A percentile compares a stretch with the other conserved stretches of the same genome.
Conservation (phyloP, 345 rosid species). For the Raphanus raphanistrum region DNA sequence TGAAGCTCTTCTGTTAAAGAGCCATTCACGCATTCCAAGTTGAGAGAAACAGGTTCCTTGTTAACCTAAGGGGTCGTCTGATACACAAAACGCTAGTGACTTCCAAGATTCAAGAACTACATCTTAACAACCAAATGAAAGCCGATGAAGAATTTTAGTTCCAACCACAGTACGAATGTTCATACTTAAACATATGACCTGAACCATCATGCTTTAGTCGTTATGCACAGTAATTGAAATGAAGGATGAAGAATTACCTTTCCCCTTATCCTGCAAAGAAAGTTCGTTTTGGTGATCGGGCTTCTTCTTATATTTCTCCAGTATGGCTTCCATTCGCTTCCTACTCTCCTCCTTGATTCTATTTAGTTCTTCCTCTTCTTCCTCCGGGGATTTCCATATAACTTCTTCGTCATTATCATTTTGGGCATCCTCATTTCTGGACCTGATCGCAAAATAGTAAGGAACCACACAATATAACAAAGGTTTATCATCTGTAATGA, state of each 20-base stretch:
- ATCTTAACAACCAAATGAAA: background rate
- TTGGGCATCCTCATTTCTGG: constrained; percentile 58
- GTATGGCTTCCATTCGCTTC: constrained; percentile 75
- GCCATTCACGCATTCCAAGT: background rate
- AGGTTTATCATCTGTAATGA: background rate
- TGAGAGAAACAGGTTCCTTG: background rate
- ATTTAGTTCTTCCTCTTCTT: constrained; percentile 78
- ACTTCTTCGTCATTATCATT: constrained; percentile 63
- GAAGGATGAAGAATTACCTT: constrained; percentile 42
- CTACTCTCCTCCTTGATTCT: constrained; percentile 93
- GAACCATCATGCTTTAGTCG: background rate
- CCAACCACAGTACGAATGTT: constrained; percentile 1
- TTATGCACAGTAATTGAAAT: background rate
- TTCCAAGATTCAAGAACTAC: background rate
- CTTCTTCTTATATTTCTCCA: constrained; percentile 71
- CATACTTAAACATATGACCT: constrained; percentile 11
- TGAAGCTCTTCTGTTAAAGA: background rate
- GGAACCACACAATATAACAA: constrained; percentile 3
- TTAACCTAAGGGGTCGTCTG: background rate
- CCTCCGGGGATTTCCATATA: constrained; percentile 60
- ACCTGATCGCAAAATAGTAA: constrained; percentile 35
- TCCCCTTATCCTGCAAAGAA: constrained; percentile 35
- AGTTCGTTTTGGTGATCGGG: constrained; percentile 48
- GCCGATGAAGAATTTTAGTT: background rate
- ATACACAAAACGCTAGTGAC: background rate